A percentile compares a stretch with the other conserved stretches of the same genome.
These are phyloP conservation scores for Eragrostis tef DNA, from an alignment of 202 grass and related monocot genomes.

Conservation along the genomic window DNA sequence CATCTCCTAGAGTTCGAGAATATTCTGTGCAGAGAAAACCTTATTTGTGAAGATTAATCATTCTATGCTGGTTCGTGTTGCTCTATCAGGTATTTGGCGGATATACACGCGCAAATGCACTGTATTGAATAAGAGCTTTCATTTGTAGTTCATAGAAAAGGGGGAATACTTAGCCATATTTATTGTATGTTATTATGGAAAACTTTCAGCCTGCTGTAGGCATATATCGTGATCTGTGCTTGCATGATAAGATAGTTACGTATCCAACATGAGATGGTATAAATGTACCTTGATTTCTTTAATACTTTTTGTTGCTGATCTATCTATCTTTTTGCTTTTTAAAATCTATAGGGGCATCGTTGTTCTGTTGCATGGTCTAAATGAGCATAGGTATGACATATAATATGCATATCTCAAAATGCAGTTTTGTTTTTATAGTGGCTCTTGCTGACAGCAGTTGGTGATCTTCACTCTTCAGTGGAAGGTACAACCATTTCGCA, in stretches of 20 bases:
- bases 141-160: conserved; percentile 1
- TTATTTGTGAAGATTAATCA: background rate
- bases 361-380: conserved; percentile 87
- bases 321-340: conserved; percentile 38
- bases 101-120: background rate
- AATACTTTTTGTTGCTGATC: conserved; percentile 16
- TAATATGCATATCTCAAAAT: conserved; percentile 20
- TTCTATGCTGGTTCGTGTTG: conserved; percentile 6
- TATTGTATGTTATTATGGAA: background rate
- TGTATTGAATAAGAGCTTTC: background rate
- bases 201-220: conserved; percentile 2
- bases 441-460: conserved; percentile 48
- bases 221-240: conserved; percentile 22
- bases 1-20: background rate
- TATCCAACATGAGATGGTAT: background rate
- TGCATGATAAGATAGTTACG: conserved; percentile 17
- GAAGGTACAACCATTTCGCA: conserved; percentile 90
- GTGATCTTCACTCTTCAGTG: conserved; percentile 65
- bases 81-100: background rate
- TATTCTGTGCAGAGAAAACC: background rate
- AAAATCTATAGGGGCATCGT: conserved; percentile 69
- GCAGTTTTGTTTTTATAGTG: conserved; percentile 27
- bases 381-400: conserved; percentile 89
- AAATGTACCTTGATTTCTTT: conserved; percentile 24
- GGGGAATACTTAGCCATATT: background rate